These are phyloP conservation scores for Penicillium simplicissimum DNA, from an alignment of 495 filamentous ascomycete genomes.

Conservation along the genomic window DNA sequence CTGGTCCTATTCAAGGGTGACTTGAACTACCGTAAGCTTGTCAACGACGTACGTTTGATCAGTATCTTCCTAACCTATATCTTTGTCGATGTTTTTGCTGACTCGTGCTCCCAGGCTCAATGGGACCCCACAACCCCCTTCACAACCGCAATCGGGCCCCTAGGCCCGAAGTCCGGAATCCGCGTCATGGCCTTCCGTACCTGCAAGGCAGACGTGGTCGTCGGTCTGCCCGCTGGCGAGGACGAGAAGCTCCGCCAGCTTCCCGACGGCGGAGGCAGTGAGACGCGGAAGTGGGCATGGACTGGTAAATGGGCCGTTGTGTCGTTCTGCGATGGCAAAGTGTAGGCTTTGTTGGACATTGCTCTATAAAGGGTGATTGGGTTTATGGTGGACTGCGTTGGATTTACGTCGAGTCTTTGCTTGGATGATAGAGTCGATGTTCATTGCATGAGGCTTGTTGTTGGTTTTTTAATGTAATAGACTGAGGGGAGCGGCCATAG, in stretches of 20 bases:
- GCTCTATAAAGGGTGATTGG: neutral
- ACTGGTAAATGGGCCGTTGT: conserved; percentile 95
- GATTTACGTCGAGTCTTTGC: neutral
- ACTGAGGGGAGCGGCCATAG: neutral
- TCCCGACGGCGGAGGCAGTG: conserved; percentile 67
- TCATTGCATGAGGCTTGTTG: neutral
- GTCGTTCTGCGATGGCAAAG: conserved; percentile 78
- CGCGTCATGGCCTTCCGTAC: conserved; percentile 85
- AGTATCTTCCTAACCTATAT: conserved; percentile 12
- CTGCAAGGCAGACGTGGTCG: conserved; percentile 93
- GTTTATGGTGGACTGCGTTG: neutral
- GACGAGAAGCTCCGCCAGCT: conserved; percentile 74
- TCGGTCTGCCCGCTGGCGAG: conserved; percentile 75
- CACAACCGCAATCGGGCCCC: conserved; percentile 77
- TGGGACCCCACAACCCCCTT: conserved; percentile 93
- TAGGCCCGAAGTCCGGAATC: conserved; percentile 77
- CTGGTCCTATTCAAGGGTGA: conserved; percentile 98
- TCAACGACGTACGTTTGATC: conserved; percentile 68
- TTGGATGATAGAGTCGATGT: neutral
- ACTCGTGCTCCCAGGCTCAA: conserved; percentile 52
- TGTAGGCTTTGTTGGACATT: conserved; percentile 17
- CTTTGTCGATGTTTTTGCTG: neutral
- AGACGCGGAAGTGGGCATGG: conserved; percentile 92
- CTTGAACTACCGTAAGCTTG: conserved; percentile 91
- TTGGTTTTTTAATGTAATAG: neutral